Evolutionary conservation across 495 filamentous ascomycete species (phyloP), one percentile per base, ranked within the genome.

Genomic region (Xylaria telfairii): DNA sequence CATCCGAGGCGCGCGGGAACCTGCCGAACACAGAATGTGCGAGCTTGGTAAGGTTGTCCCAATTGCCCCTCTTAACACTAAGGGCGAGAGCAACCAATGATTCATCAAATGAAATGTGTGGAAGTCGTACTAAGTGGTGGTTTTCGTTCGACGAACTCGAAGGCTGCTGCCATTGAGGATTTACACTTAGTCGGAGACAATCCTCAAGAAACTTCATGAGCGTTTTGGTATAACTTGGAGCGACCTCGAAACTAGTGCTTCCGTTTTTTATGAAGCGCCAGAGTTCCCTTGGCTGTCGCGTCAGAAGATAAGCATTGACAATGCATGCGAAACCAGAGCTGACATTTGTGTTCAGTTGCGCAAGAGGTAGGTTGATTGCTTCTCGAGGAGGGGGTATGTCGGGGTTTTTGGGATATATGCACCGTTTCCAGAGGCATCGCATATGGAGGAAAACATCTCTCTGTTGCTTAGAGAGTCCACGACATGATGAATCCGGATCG

Each of bases 51-150:
- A 57, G 32, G 37, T n/a, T 19, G 26, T n/a, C 17, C 47, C 21
- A 26, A 44, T 56, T 67, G 12, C 65, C 65, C 24, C 7, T 57
- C 21, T 32, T 46, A 32, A 67, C 65, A 13, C 32, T 54, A 10
- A 54, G 34, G 12, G 51, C 47, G 13, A 54, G 47, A 21, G 30
- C 34, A 24, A 67, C 7, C n/a, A 67, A 39, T 10, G 21, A 2
- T 7, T 4, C 49, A 5, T 67, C 65, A 21, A 67, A 37, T 0
- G 56, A 4, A 17, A 62, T 21, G 10, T 42, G 9, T 15, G 59
- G 59, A 37, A 34, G 19, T 21, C 26, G 26, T 54, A 54, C 26
- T 59, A 3, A 7, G 17, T 9, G 17, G 3, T 21, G 7, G 28
- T 4, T 6, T 30, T 54, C 17, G 51, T 54, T 32, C 1, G 12